phyloP scores from a whole-genome alignment of 2,329 filamentous ascomycete species.

The Talaromyces sp. region DNA sequence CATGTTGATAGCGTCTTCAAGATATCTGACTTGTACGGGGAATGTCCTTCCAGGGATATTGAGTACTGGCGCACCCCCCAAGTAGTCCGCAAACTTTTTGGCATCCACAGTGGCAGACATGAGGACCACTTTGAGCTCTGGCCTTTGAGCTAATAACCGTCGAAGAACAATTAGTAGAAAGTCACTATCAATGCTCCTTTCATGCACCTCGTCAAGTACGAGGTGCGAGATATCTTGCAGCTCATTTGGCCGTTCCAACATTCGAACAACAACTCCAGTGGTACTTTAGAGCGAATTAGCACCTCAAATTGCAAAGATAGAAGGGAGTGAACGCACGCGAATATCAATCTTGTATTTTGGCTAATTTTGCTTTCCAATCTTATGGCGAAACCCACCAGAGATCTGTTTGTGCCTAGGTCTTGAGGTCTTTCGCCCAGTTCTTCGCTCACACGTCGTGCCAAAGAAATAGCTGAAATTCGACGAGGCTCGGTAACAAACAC shows the following conservation, averaged over 20 bases:
- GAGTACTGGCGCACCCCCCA: slow-evolving; percentile 78
- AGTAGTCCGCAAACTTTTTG: slow-evolving; percentile 82
- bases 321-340: slow-evolving; percentile 59
- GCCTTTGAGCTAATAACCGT: slow-evolving; percentile 69
- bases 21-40: slow-evolving; percentile 78
- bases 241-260: slow-evolving; percentile 86
- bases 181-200: slow-evolving; percentile 93
- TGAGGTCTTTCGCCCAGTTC: slow-evolving; percentile 81
- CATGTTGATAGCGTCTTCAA: slow-evolving; percentile 88
- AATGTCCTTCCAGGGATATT: slow-evolving; percentile 92
- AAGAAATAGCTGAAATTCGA: slow-evolving; percentile 90
- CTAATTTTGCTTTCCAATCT: slow-evolving; percentile 83
- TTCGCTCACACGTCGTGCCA: slow-evolving; percentile 88
- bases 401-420: slow-evolving; percentile 76
- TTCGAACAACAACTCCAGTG: slow-evolving; percentile 89
- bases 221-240: slow-evolving; percentile 88
- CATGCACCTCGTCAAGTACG: slow-evolving; percentile 96
- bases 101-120: slow-evolving; percentile 98
- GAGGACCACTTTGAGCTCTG: slow-evolving; percentile 84
- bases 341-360: slow-evolving; percentile 77
- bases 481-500: slow-evolving; percentile 94
- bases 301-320: not conserved
- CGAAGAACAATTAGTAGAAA: slow-evolving; percentile 90
- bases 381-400: slow-evolving; percentile 91
- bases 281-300: slow-evolving; percentile 36